Evolutionary conservation across 805 yeast species (phyloP).

Genomic region (Cyberlindnera subsufficiens): DNA sequence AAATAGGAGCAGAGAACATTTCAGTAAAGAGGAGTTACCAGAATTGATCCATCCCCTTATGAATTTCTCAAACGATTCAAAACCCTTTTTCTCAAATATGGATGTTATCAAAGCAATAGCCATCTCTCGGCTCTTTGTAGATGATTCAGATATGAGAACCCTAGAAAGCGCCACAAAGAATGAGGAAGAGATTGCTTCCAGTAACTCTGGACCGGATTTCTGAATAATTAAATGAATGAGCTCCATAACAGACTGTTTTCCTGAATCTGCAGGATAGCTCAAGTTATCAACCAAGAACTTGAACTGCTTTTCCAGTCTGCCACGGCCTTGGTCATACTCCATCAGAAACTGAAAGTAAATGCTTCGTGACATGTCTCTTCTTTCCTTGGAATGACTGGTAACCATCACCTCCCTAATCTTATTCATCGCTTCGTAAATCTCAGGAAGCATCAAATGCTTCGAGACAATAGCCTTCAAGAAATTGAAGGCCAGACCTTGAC

Average conservation of each 20-base stretch:
- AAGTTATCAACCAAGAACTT: conserved; percentile 75
- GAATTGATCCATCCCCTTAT: conserved; percentile 55
- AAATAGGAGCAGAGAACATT: conserved; percentile 73
- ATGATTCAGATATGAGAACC: conserved; percentile 71
- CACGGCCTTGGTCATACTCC: conserved; percentile 92
- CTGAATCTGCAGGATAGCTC: conserved; percentile 77
- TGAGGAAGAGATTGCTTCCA: conserved; percentile 59
- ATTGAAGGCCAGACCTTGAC: conserved; percentile 83
- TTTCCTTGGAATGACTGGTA: conserved; percentile 77
- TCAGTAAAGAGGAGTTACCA: conserved; percentile 44
- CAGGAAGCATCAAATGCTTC: conserved; percentile 73
- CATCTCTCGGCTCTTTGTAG: conserved; percentile 77
- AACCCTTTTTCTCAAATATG: conserved; percentile 46
- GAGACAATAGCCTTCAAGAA: conserved; percentile 75
- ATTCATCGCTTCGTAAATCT: conserved; percentile 85
- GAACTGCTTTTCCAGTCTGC: conserved; percentile 77
- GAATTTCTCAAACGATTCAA: conserved; percentile 30
- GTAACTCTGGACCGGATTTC: conserved; percentile 55
- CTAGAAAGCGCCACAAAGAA: conserved; percentile 81
- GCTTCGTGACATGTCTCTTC: conserved; percentile 79
- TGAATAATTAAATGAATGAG: conserved; percentile 63
- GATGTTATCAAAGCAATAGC: conserved; percentile 56
- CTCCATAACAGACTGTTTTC: conserved; percentile 89
- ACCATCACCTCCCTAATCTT: conserved; percentile 79
- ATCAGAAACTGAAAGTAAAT: conserved; percentile 79